Base-by-base conservation (phyloP, 176 grass and related monocot genomes). In the Lolium perenne region DNA sequence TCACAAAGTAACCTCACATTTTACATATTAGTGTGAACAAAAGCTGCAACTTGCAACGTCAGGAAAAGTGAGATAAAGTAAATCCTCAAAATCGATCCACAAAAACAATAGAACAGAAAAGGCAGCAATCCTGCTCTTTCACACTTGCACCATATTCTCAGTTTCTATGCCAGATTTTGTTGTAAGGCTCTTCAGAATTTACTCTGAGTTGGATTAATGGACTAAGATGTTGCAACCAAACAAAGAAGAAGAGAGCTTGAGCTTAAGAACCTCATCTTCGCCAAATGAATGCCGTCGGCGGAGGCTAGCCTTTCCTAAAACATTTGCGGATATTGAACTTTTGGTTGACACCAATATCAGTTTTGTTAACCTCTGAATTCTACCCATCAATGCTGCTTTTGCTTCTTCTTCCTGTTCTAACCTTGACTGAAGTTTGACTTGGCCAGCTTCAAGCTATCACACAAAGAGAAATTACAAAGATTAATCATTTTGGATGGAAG, bases 341-440 rank as follows among this genome's bases (percentile, higher is more conserved):
- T 99, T 99, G 17, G 97, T 99, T 75, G 97, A 99, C 80, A 99
- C 97, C 77, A 99, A 76, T 80, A 99, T 99, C 71, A 99, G 65
- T 85, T 99, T 99, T 46, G 97, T 99, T 85, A 99, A 78, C 32
- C 97, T 90, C 74, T 99, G 97, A 89, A 99, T 99, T 71, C 94
- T 86, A 90, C 94, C 88, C 97, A 99, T 96, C 69, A 99, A 76
- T 79, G 97, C 97, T 77, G 94, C 90, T 96, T 99, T 99, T 91
- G 97, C 97, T 88, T 99, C 97, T 74, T 99, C 97, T 86, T 99
- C 97, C 87, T 99, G 88, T 85, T 99, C 97, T 83, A 99, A 49
- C 85, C 97, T 99, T 45, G 97, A 99, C 43, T 94, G 97, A 14
- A 99, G 88, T 90, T 99, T 94, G 75, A 99, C 97, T 90, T 99